These are phyloP conservation scores for Aphanomyces stellatus DNA, from an alignment of 352 stramenopile species.

Conservation along the genomic window DNA sequence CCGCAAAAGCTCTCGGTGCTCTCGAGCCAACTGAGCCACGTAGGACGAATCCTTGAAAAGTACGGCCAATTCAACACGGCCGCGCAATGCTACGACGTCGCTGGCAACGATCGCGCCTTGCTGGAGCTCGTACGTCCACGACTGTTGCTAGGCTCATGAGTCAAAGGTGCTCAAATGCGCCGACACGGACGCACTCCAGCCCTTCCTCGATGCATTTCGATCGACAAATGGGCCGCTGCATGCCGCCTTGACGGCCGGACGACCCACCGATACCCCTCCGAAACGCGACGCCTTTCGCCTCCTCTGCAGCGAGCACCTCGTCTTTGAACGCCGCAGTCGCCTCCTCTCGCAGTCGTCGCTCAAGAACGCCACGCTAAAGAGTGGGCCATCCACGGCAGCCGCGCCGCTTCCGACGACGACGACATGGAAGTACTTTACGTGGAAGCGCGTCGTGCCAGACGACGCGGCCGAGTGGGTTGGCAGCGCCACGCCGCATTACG, in stretches of 20 bases:
- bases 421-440: slow-evolving; percentile 26
- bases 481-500: slow-evolving; percentile 34
- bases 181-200: slow-evolving; percentile 21
- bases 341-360: slow-evolving; percentile 35
- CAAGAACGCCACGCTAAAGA: slow-evolving; percentile 27
- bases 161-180: slow-evolving; percentile 24
- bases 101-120: slow-evolving; percentile 56
- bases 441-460: slow-evolving; percentile 59
- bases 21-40: slow-evolving; percentile 15
- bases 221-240: slow-evolving; percentile 45
- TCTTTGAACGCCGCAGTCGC: slow-evolving; percentile 56
- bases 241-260: slow-evolving; percentile 30
- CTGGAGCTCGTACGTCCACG: slow-evolving; percentile 28
- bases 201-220: slow-evolving; percentile 43
- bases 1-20: neutral
- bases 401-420: neutral
- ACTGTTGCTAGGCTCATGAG: too few species aligned
- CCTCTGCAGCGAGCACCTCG: slow-evolving; percentile 54
- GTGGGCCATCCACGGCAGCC: neutral
- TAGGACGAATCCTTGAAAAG: slow-evolving; percentile 37
- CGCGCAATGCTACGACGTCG: slow-evolving; percentile 54
- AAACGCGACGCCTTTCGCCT: slow-evolving; percentile 33
- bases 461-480: slow-evolving; percentile 61
- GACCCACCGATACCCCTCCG: neutral
- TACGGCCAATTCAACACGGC: slow-evolving; percentile 48